Evolutionary conservation across 2,329 filamentous ascomycete genomes (phyloP), one percentile per base, ranked within the genome.

Genomic region (Huntiella savannae): DNA sequence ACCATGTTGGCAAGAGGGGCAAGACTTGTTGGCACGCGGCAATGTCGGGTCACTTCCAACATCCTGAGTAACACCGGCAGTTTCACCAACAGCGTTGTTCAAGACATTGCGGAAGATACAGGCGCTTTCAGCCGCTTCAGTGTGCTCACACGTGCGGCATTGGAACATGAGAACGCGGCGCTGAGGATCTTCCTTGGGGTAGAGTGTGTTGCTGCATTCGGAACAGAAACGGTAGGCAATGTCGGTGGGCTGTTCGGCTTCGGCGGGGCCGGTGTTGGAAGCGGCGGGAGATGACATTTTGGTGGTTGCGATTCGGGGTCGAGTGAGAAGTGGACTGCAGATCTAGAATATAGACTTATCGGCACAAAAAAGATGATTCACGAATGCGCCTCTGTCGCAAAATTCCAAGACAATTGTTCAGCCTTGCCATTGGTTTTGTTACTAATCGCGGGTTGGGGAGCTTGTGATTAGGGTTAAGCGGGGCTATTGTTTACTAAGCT

Each of bases 201-300:
- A 96, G 47, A 98, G 71, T 74, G 98, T 82, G 70, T 98, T 98
- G 56, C 87, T 94, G 68, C 91, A 98, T 71, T 98, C 91, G 56
- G 85, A 86, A 69, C 91, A 98, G 72, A 98, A 98, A 58, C 84
- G 81, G 65, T 96, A 98, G 41, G 84, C 86, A 63, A 96, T 87
- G 62, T 93, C 48, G 85, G 64, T 88, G 78, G 53, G 66, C 54
- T 67, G 67, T 56, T 69, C 70, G 55, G 70, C 66, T 49, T 58
- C 61, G 43, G 58, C 57, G 63, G 62, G 46, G 59, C 59, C 40
- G 34, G 40, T 17, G 46, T 43, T 5, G 36, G 48, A 42, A 35
- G 46, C 42, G 42, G 40, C 40, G 40, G 45, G 45, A 22, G 71
- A 69, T 22, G 75, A 68, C 75, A 79, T 78, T 45, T 13, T 45